Evolutionary conservation across 108 stramenopile species (phyloP).

Genomic region (Stephanodiscus minutulus): DNA sequence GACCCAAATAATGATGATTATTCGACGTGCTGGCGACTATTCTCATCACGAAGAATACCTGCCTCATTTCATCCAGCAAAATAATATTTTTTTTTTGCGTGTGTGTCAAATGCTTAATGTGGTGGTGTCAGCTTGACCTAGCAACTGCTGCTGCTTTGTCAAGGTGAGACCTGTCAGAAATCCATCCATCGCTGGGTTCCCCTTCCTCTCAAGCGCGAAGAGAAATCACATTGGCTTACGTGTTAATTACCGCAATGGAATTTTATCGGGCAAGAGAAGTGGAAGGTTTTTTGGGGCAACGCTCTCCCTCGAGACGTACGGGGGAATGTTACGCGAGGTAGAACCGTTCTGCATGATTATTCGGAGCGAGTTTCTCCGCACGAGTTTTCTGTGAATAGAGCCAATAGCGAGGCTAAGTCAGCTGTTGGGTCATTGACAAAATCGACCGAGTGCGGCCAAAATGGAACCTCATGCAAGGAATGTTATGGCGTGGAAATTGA

Average conservation of each 20-base stretch:
- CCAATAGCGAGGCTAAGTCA: conserved; percentile 19
- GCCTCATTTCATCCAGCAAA: too few species aligned
- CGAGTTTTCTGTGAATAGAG: conserved; percentile 23
- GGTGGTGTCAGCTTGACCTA: conserved; percentile 45
- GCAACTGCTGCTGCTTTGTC: conserved; percentile 26
- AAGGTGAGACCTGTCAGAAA: conserved; percentile 32
- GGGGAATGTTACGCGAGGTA: background rate
- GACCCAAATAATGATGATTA: background rate
- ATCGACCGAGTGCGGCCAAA: conserved; percentile 4
- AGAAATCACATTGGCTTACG: conserved; percentile 12
- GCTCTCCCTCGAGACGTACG: background rate
- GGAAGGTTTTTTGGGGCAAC: background rate
- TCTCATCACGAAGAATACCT: background rate
- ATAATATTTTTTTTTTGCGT: conserved; percentile 2
- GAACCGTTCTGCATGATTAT: conserved; percentile 6
- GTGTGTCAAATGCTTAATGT: background rate
- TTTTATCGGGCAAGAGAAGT: conserved; percentile 6
- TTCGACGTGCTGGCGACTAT: background rate
- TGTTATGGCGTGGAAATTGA: background rate
- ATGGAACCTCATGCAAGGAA: background rate
- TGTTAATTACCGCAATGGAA: conserved; percentile 19
- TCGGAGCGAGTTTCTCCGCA: conserved; percentile 13
- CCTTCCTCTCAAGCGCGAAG: background rate
- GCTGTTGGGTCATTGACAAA: conserved; percentile 36
- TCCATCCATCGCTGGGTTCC: background rate